Evolutionary conservation across 306 rosid species (phyloP), one percentile per base, ranked within the genome.

Genomic region (Vigna nakashimae): DNA sequence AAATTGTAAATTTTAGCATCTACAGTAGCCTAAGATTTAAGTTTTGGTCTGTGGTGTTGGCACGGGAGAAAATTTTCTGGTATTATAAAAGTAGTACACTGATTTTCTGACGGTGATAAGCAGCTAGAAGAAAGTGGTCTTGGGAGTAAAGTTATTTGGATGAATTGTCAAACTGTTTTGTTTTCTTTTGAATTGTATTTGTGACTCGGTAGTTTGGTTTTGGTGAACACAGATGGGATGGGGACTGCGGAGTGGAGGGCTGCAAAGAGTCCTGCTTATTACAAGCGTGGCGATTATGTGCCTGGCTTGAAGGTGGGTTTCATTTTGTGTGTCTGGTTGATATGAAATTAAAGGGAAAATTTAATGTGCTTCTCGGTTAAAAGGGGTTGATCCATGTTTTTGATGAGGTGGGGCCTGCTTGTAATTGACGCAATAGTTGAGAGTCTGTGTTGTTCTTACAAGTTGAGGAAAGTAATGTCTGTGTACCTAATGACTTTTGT

Each of bases 181-280:
- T 3, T 45, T n/a, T 45, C 45, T 36, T 46, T 65, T 65, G 17
- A 28, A 9, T 13, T 72, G 15, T 57, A 4, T 67, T 50, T 42
- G 18, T 71, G 56, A 38, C 62, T 79, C 46, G 2, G 12, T 56
- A 75, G 15, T 69, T 81, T 79, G 69, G 56, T 43, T 17, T 68
- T 74, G 53, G 78, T 50, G 65, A 38, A 22, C 7, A 26, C 85
- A 95, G 98, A 95, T 78, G 98, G 97, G 22, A 95, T 95, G 98
- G 98, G 98, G 18, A 95, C 98, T n/a, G 98, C 98, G 0, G 97
- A 88, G 65, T 92, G 97, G 98, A 92, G 92, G 80, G 98, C 98
- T 28, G 91, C 97, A 2, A 95, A 95, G 89, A 92, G 84, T 79
- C 86, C 97, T 43, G 82, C 97, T 49, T 95, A 95, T 78, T 95